phyloP scores from a whole-genome alignment of 345 rosid species.

The Noccaea bulbosa region DNA sequence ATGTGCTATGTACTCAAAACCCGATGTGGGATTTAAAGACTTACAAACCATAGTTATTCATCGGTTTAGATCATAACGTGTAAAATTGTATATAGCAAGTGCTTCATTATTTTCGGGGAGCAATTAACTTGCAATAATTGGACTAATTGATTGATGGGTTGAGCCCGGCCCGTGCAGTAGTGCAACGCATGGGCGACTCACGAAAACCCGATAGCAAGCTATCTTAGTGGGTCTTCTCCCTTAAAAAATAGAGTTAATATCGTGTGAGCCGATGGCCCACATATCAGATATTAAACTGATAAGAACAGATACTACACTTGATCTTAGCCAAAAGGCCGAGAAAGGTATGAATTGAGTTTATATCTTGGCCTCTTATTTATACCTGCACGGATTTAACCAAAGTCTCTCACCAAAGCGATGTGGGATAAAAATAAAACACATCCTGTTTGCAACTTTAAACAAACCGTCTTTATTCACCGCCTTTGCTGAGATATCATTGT shows the following conservation, averaged over 20 bases:
- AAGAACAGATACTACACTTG: conserved; percentile 65
- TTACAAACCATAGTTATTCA: too few species aligned
- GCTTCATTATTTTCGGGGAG: too few species aligned
- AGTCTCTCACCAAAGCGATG: background rate
- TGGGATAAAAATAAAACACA: background rate
- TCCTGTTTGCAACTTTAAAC: background rate
- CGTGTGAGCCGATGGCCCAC: conserved; percentile 4
- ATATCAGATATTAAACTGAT: conserved; percentile 29
- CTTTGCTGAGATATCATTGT: background rate
- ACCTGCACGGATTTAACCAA: too few species aligned
- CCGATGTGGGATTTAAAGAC: conserved; percentile 20
- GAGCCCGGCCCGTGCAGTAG: conserved; percentile 6
- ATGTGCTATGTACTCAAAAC: accelerated
- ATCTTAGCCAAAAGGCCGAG: conserved; percentile 81
- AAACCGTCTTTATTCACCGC: background rate
- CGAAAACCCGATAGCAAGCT: background rate
- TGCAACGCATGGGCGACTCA: background rate
- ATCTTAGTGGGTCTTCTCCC: background rate
- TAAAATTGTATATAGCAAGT: too few species aligned
- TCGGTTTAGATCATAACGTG: too few species aligned
- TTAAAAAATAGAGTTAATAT: conserved; percentile 29
- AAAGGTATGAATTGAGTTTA: conserved; percentile 45
- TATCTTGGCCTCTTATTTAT: too few species aligned
- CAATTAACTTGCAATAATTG: too few species aligned
- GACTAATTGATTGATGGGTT: conserved; percentile 1